Base-by-base conservation (phyloP, 2,329 filamentous ascomycete species). In the Ploettnerulaceae sp. region DNA sequence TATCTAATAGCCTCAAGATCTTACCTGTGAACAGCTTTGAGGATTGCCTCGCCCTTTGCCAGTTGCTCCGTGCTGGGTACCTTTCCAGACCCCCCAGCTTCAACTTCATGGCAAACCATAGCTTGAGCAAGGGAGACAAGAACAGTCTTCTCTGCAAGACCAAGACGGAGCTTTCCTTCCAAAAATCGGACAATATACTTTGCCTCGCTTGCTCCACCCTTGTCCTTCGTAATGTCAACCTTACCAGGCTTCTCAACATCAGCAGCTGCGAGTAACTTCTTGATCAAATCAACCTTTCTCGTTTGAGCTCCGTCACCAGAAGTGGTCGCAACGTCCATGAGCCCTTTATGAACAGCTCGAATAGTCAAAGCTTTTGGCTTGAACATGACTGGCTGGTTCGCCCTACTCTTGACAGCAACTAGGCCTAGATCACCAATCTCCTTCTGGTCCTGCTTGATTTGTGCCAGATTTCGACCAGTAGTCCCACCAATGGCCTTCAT, bases 401-500 rank as follows among this genome's bases (percentile, higher is more conserved):
- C 88, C 66, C 91, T 81, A 69, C 89, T 96, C 72, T 97, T 96
- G 38, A 95, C 88, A 33, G 93, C 93, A 1, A 98, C 91, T 25
- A 97, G 73, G 8, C 93, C 93, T 8, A 98, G 75, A 66, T 98
- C 93, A 44, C 93, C 93, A 66, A 97, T 95, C 59, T 96, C 89
- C 61, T 93, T 89, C 63, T 98, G 93, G 58, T 97, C 90, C 38
- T 86, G 81, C 69, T 96, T 97, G 72, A 98, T 95, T 42, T 95
- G 82, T 28, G 84, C 77, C 36, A 96, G 69, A 60, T 82, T 95
- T 51, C 93, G 82, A 7, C 93, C 93, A 0, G 93, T 98, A 22
- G 84, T 86, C 69, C 97, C 91, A 8, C 91, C 91, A 61, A 98
- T 95, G 4, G 93, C 88, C 66, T 97, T 98, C 90, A 97, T 97